These are phyloP conservation scores for Heimioporus sp. DNA, from an alignment of 768 basidiomycete genomes.

Conservation along the genomic window DNA sequence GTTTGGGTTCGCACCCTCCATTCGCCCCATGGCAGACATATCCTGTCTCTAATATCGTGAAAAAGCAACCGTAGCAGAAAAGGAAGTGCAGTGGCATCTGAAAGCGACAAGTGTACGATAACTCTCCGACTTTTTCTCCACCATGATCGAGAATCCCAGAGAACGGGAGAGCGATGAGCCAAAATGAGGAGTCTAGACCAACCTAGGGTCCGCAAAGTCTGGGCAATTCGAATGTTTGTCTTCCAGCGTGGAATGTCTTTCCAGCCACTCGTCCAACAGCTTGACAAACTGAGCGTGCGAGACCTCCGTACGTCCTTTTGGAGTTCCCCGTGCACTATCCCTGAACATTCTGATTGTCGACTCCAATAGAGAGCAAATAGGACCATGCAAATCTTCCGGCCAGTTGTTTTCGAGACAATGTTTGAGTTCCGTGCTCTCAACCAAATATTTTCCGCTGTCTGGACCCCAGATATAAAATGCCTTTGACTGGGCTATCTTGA, in stretches of 20 bases:
- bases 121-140: no score
- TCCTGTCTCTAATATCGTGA: no score
- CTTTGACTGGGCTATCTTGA: not conserved
- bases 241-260: not conserved
- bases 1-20: no score
- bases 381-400: not conserved
- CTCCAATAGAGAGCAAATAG: not conserved
- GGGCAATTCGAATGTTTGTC: not conserved
- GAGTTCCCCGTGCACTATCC: not conserved
- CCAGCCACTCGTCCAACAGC: conserved; percentile 4
- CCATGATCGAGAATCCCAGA: no score
- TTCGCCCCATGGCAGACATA: no score
- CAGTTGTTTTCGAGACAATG: conserved; percentile 1
- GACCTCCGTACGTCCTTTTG: not conserved
- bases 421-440: not conserved
- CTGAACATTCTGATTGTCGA: not conserved
- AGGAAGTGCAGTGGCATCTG: no score
- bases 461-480: not conserved
- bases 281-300: conserved; percentile 1
- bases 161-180: not conserved
- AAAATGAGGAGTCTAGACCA: not conserved
- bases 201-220: not conserved
- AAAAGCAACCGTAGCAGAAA: no score
- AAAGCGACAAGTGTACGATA: no score
- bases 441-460: not conserved